Evolutionary conservation across 2,329 filamentous ascomycete species (phyloP), one percentile per base, ranked within the genome.

Genomic region (Fusarium sp.): DNA sequence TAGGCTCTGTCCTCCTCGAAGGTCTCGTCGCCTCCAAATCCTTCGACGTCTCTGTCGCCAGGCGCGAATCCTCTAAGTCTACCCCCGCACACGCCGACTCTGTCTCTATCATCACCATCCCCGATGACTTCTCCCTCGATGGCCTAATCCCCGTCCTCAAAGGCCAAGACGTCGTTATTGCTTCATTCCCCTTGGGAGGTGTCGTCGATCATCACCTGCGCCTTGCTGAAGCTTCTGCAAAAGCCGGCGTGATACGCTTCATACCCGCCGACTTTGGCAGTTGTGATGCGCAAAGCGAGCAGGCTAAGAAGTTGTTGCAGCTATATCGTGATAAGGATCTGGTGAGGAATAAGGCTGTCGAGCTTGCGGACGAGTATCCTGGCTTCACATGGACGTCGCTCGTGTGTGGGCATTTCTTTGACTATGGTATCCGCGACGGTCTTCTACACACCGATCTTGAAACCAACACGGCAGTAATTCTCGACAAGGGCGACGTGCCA

Each of bases 211-310:
- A 77, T 55, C 78, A 79, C 50, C 62, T 80, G 7, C 76, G 85
- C 9, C 79, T 90, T 55, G 83, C 87, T 44, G 84, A 90, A 50
- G 89, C 88, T 0, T 84, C 87, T 24, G 81, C 86, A 40, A 80
- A 81, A 7, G 88, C 87, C 6, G 87, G 88, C 22, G 87, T 91
- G 3, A 82, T 86, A 67, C 83, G 87, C 26, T 89, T 89, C 78
- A 80, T 91, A 40, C 87, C 88, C 3, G 85, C 85, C 15, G 88
- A 91, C 68, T 91, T 84, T 61, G 81, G 80, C 33, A 74, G 75
- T 65, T 79, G 77, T 50, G 78, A 80, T 60, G 77, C 78, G 2
- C 70, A 74, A 43, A 74, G 70, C n/a, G 77, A 77, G 26, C 76
- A 81, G 67, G 72, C 76, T 0, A 76, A 75, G 60, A 70, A 73